A percentile compares a stretch with the other conserved stretches of the same genome.
Conservation (phyloP, 192 early-diverging fungal genomes). For the Podila clonocystis region DNA sequence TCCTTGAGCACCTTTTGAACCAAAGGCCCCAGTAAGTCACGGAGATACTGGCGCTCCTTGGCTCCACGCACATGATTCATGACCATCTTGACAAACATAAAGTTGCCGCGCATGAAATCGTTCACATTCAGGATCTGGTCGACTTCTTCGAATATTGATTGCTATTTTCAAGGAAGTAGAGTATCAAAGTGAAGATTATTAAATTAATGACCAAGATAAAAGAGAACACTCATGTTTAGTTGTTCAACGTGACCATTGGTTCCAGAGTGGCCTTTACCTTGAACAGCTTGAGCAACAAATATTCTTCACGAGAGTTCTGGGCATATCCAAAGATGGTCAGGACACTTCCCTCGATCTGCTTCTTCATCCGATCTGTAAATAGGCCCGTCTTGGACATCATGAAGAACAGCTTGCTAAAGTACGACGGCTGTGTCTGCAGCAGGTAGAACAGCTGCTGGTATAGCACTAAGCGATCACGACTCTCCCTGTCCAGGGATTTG, state of each 20-base stretch:
- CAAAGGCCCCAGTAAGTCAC: slow-evolving; percentile 84
- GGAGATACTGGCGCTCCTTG: slow-evolving; percentile 92
- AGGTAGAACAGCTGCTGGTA: slow-evolving; percentile 98
- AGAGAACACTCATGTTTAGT: no score
- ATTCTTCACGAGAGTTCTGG: slow-evolving; percentile 97
- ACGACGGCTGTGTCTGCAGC: slow-evolving; percentile 95
- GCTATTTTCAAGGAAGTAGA: no score
- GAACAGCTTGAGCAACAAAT: slow-evolving; percentile 93
- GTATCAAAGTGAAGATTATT: no score
- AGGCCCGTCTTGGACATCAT: slow-evolving; percentile 86
- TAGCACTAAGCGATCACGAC: slow-evolving; percentile 73
- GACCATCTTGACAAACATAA: slow-evolving; percentile 96
- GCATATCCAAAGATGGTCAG: slow-evolving; percentile 97
- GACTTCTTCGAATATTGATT: slow-evolving; percentile 90
- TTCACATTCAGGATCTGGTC: slow-evolving; percentile 81
- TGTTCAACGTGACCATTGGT: no score
- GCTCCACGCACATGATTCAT: slow-evolving; percentile 95
- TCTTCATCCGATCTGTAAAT: slow-evolving; percentile 65
- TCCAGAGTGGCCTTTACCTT: no score
- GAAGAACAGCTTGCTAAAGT: slow-evolving; percentile 90
- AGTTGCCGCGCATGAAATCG: slow-evolving; percentile 96
- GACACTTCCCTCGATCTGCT: slow-evolving; percentile 90
- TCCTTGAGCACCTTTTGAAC: slow-evolving; percentile 84
- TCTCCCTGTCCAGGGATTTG: slow-evolving; percentile 88
- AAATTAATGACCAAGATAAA: no score